Conservation (phyloP, 208 protist species). For the Crithidia mellificae region DNA sequence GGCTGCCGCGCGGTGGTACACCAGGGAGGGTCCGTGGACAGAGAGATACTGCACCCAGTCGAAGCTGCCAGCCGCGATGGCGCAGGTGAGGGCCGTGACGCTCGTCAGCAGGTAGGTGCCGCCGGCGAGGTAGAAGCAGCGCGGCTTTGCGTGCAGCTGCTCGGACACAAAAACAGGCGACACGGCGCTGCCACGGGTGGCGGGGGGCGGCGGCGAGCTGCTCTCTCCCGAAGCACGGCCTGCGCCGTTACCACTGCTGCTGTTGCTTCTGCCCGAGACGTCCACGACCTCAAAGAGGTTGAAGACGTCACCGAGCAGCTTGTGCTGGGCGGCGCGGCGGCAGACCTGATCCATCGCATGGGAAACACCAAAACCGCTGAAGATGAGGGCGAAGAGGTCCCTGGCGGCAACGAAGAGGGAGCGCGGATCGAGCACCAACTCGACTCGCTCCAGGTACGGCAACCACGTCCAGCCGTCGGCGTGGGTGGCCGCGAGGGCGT, state of each 20-base stretch:
- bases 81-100: slow-evolving; percentile 61
- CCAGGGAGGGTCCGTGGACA: slow-evolving; percentile 44
- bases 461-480: slow-evolving; percentile 35
- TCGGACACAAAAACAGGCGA: slow-evolving; percentile 18
- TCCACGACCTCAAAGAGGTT: slow-evolving; percentile 27
- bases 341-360: slow-evolving; percentile 44
- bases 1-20: slow-evolving; percentile 53
- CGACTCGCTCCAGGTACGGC: slow-evolving; percentile 41
- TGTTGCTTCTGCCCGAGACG: background rate
- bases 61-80: slow-evolving; percentile 55
- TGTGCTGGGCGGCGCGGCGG: slow-evolving; percentile 40
- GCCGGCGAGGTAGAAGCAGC: slow-evolving; percentile 38
- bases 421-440: slow-evolving; percentile 26
- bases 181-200: slow-evolving; percentile 28
- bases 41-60: slow-evolving; percentile 73
- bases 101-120: slow-evolving; percentile 49
- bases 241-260: background rate
- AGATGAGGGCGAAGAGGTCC: slow-evolving; percentile 46
- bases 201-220: slow-evolving; percentile 10
- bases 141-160: slow-evolving; percentile 20
- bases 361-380: slow-evolving; percentile 49
- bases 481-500: slow-evolving; percentile 43
- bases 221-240: too few species aligned
- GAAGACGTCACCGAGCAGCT: slow-evolving; percentile 44
- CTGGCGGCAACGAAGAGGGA: slow-evolving; percentile 30